phyloP scores from a whole-genome alignment of 306 rosid genomes.

The Vigna trinervia region DNA sequence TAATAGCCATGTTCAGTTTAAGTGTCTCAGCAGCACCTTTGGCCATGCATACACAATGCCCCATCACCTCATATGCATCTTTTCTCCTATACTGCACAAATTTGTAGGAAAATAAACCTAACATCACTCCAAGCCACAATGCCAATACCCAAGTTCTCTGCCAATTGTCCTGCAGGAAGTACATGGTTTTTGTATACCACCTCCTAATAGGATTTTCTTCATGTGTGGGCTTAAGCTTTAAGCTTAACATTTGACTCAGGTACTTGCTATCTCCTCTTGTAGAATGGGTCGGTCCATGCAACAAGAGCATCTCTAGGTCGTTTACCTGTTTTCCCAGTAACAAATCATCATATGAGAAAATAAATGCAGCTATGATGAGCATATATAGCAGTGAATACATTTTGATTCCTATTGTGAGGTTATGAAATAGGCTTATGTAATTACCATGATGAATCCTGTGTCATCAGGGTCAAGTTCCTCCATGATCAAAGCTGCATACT shows the following conservation, averaged over 20 bases:
- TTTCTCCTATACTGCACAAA: constrained; percentile 52
- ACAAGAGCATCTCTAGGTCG: constrained; percentile 57
- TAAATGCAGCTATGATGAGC: constrained; percentile 38
- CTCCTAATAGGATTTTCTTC: constrained; percentile 50
- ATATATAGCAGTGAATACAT: background rate
- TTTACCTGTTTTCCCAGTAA: constrained; percentile 53
- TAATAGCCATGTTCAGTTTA: constrained; percentile 69
- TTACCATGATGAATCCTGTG: constrained; percentile 71
- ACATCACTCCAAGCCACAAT: constrained; percentile 60
- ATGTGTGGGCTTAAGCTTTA: constrained; percentile 52
- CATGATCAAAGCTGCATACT: constrained; percentile 80
- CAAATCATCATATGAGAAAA: constrained; percentile 34
- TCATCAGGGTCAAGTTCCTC: constrained; percentile 74
- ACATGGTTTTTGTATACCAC: constrained; percentile 44
- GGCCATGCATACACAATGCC: constrained; percentile 75
- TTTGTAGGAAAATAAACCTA: constrained; percentile 58
- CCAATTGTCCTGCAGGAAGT: constrained; percentile 73
- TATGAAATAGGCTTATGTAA: constrained; percentile 25
- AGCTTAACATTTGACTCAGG: constrained; percentile 63
- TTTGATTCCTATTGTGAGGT: background rate
- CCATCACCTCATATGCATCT: constrained; percentile 59
- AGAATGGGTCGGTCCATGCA: constrained; percentile 58
- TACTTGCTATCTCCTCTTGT: constrained; percentile 56
- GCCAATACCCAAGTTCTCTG: constrained; percentile 62
- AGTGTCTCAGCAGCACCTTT: constrained; percentile 81